Conservation (phyloP, 768 basidiomycete species). For the Pleurotus eryngii region DNA sequence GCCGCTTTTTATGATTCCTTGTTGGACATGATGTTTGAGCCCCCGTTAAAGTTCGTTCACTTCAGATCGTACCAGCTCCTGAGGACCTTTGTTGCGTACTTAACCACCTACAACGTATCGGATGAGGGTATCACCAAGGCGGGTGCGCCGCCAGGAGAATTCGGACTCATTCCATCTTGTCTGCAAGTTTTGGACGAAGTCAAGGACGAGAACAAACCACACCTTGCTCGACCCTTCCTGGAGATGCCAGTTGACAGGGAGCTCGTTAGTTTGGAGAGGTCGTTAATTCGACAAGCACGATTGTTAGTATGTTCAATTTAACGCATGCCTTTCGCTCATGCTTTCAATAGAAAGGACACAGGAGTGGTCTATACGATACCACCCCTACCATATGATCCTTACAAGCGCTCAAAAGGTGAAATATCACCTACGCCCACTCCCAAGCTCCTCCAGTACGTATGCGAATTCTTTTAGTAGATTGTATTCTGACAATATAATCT, state of each 20-base stretch:
- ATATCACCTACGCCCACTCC: neutral
- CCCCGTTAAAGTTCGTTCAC: neutral
- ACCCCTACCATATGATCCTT: neutral
- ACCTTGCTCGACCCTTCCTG: neutral
- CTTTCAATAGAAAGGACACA: neutral
- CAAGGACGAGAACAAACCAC: neutral
- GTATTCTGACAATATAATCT: neutral
- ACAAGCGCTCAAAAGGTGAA: neutral
- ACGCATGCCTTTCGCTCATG: neutral
- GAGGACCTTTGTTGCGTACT: neutral
- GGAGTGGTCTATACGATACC: neutral
- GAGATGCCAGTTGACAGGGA: neutral
- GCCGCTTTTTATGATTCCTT: constrained; percentile 7
- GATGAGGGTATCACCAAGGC: neutral
- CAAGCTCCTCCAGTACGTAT: neutral
- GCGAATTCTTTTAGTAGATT: neutral
- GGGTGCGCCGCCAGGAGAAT: neutral
- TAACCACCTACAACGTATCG: neutral
- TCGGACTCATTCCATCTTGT: neutral
- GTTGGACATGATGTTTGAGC: neutral
- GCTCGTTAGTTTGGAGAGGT: neutral
- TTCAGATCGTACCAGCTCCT: neutral
- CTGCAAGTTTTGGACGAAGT: neutral
- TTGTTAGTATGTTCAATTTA: neutral
- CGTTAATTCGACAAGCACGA: neutral